Base-by-base conservation (phyloP, 1,284 basidiomycete genomes). In the Inonotus obliquus region DNA sequence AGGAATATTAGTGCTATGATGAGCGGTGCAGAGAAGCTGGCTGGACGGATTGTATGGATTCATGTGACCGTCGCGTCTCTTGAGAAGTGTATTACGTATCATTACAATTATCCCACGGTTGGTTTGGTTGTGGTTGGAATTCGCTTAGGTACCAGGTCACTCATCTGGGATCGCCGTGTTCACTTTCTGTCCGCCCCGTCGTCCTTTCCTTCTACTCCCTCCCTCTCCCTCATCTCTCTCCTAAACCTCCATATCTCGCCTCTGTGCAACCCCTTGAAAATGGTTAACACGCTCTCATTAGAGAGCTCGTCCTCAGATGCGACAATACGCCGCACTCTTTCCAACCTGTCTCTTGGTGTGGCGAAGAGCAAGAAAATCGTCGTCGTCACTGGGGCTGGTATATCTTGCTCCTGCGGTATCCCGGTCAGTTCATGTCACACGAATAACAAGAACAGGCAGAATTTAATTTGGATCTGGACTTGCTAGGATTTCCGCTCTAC, bases 381-480 rank as follows among this genome's bases (percentile, higher is more conserved):
- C 14, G 85, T 95, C 6, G 89, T 96, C 66, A 92, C 91, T 47
- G 94, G 94, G 19, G 94, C 94, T 6, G 94, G 94, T 48, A 95
- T 96, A 62, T 95, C 92, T 35, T 96, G 94, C 72, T 92, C 91
- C 25, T 92, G 88, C 71, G 94, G 94, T 52, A 95, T 97, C 69
- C 94, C 94, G 6, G 94, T 96, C 70, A 68, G 88, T 77, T 57
- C 21, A 52, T 6, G 23, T 21, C 44, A 38, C 41, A 45, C 7
- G 11, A 44, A 27, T 6, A 41, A 41, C 21, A 5, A 29, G 37
- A 45, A 7, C 38, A 14, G 4, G 2, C 9, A 2, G 29, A 2
- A 38, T 54, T 4, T 27, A 23, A 37, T 59, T 7, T 53, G 21
- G n/a, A 32, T 23, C 63, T 4, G 7, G 41, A n/a, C 51, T 4